Base-by-base conservation (phyloP, 345 rosid species). In the Syzygium jambos region DNA sequence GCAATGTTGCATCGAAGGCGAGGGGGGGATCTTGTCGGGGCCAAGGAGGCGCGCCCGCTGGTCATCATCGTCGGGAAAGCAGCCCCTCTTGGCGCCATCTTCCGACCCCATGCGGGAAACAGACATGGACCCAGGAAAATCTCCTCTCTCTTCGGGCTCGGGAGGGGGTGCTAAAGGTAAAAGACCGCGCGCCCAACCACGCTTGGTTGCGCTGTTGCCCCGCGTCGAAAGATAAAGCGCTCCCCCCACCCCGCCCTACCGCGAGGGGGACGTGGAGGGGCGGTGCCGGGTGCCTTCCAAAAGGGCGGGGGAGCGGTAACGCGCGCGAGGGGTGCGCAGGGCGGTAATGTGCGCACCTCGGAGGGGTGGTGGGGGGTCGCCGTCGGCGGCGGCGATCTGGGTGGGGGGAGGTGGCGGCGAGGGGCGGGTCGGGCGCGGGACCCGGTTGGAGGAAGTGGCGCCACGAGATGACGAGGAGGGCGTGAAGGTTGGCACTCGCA, bases 21-120 rank as follows among this genome's bases (percentile, higher is more conserved):
- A 92, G 25, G 85, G 8, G 30, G 54, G 73, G 30, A 56, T 34
- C 52, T 41, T 54, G 82, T 59, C 55, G 55, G 56, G 56, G 61
- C 49, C 61, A 51, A 56, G 38, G n/a, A 52, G n/a, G 84, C 53
- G 91, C 80, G 68, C 89, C 78, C 84, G 85, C 21, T 86, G 88
- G 87, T 88, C 89, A 2, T 90, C 73, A 41, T 51, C 78, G 87
- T 78, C 49, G 85, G 87, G 89, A 85, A 59, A 86, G 78, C 89
- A 89, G 13, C 84, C 89, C 41, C 87, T 90, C 82, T 89, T 90
- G 85, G 87, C 88, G 78, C 49, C 82, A 73, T 88, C 90, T 54
- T 92, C 94, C 85, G 94, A 87, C 17, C 91, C 96, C 98, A 96
- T 95, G 87, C 92, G 94, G 49, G 49, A 73, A 38, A 73, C 82